Base-by-base conservation (phyloP, 257 asterid genomes). In the Coffea canephora region DNA sequence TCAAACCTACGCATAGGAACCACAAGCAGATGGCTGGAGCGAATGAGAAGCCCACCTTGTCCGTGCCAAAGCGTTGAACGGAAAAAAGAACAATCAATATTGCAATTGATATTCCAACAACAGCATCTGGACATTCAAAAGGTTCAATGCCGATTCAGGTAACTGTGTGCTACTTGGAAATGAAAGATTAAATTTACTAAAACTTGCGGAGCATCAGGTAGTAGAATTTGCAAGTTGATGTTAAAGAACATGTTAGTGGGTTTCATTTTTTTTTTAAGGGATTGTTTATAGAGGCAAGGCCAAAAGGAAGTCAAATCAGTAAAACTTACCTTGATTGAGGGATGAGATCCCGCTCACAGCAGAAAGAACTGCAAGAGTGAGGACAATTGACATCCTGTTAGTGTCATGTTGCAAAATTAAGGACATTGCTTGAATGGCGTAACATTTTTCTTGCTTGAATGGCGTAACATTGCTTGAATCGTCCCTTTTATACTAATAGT, bases 11-110 rank as follows among this genome's bases (percentile, higher is more conserved):
- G 79, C 87, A 84, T 10, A 77, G 2, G 78, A 91, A 93, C 98
- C 98, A 91, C 0, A 86, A 0, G 82, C 83, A 78, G 8, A 93
- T 66, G 10, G 84, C 87, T 27, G 98, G 97, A 36, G 97, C 97
- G 49, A 93, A 93, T 1, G 89, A 21, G 84, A 83, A 88, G 1
- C 97, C 97, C 3, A 91, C 92, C 83, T 90, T 93, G 50, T 91
- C 97, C 0, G 96, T 91, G 18, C 98, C 98, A 69, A 89, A 89
- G 21, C 92, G 81, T 83, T 93, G 98, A 14, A 87, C 86, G 19
- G 79, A 41, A 80, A 93, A 93, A 14, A 93, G 78, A 3, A 74
- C 0, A 11, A 91, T 79, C 87, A 93, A 73, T 76, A 93, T 91
- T 10, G 80, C 93, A 1, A 90, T 86, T 0, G 94, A 83, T 62